Conservation (phyloP, 495 filamentous ascomycete species). For the Copromyces sp. region DNA sequence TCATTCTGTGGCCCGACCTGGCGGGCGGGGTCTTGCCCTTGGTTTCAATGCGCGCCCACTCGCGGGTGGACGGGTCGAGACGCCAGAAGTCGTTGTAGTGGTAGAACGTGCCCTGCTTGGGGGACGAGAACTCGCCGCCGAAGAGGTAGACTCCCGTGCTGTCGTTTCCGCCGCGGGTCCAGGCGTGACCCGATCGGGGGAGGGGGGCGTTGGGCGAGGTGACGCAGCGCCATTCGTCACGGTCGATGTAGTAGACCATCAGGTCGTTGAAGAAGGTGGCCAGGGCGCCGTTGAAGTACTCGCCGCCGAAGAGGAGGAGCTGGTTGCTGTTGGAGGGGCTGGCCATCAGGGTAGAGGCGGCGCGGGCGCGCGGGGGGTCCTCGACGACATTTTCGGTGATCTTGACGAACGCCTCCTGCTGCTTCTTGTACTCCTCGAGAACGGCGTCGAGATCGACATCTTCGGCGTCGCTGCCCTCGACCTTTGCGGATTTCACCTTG, state of each 20-base stretch:
- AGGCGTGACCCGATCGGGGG: slow-evolving; percentile 84
- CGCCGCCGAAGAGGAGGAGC: slow-evolving; percentile 83
- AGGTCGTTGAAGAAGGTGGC: slow-evolving; percentile 61
- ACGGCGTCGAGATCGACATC: slow-evolving; percentile 95
- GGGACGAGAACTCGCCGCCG: slow-evolving; percentile 60
- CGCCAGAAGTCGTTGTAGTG: slow-evolving; percentile 99
- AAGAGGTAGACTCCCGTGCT: slow-evolving; percentile 79
- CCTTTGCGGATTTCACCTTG: slow-evolving; percentile 40
- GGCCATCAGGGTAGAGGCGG: slow-evolving; percentile 68
- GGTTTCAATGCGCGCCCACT: slow-evolving; percentile 82
- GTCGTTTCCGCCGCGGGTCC: slow-evolving; percentile 77
- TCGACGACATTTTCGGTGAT: slow-evolving; percentile 69
- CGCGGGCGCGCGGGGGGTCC: slow-evolving; percentile 65
- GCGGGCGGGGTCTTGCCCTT: slow-evolving; percentile 86
- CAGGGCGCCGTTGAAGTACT: slow-evolving; percentile 54
- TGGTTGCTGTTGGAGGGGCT: slow-evolving; percentile 80
- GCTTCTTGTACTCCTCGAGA: slow-evolving; percentile 73
- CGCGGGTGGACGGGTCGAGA: slow-evolving; percentile 66
- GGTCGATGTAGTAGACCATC: slow-evolving; percentile 81
- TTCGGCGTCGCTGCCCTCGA: slow-evolving; percentile 70
- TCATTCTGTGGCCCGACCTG: slow-evolving; percentile 89
- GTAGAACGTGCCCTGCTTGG: slow-evolving; percentile 97
- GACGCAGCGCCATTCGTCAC: slow-evolving; percentile 77
- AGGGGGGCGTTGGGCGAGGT: slow-evolving; percentile 87
- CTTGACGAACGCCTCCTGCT: slow-evolving; percentile 89